These are phyloP conservation scores for Cladosporium velox DNA, from an alignment of 2,329 filamentous ascomycete species.

Conservation along the genomic window DNA sequence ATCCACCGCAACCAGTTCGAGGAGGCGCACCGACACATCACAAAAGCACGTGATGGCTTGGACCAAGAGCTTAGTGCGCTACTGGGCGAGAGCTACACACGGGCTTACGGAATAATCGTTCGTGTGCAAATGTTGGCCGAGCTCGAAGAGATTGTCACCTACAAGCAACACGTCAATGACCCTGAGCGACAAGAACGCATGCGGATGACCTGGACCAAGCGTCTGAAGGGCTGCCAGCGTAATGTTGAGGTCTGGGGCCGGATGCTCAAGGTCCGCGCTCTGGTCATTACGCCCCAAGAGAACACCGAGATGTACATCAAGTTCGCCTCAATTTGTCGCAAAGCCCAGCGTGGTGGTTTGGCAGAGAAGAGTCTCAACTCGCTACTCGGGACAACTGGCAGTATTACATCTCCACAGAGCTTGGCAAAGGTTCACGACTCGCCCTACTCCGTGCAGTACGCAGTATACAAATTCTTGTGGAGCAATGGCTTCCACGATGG, in stretches of 20 bases:
- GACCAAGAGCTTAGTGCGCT: constrained; percentile 95
- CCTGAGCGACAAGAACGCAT: constrained; percentile 86
- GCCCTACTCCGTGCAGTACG: constrained; percentile 84
- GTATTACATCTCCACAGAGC: constrained; percentile 60
- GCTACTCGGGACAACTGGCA: constrained; percentile 63
- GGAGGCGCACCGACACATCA: constrained; percentile 84
- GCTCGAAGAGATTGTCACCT: constrained; percentile 94
- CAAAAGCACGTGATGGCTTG: constrained; percentile 87
- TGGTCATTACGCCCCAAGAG: constrained; percentile 88
- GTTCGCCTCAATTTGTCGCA: constrained; percentile 96
- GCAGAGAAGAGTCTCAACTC: constrained; percentile 94
- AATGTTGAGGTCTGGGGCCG: constrained; percentile 98
- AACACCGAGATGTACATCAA: constrained; percentile 99
- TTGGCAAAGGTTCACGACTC: constrained; percentile 53
- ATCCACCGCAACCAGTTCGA: constrained; percentile 95
- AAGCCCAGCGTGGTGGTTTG: constrained; percentile 89
- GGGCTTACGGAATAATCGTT: constrained; percentile 96
- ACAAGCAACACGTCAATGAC: constrained; percentile 84
- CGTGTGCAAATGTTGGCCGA: constrained; percentile 99
- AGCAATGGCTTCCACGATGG: constrained; percentile 70
- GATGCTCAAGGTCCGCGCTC: constrained; percentile 89
- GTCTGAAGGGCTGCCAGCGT: constrained; percentile 90
- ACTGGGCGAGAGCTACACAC: constrained; percentile 97
- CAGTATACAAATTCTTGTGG: constrained; percentile 98
- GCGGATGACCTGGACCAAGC: constrained; percentile 92